Evolutionary conservation across 306 rosid species (phyloP).

Genomic region (Trichosanthes truncata): DNA sequence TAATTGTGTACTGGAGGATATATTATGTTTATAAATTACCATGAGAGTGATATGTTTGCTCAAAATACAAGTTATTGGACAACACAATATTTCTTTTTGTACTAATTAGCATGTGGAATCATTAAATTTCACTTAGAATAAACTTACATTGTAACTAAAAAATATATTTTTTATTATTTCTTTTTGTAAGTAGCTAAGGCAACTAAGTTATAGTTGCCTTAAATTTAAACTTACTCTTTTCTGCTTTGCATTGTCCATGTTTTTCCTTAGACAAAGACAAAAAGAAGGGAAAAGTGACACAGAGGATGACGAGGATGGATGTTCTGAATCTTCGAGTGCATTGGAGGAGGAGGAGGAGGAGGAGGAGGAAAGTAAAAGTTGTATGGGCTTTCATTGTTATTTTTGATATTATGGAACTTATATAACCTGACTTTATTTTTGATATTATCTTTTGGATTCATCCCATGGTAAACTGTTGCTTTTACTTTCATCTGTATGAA

Average conservation of each 20-base stretch:
- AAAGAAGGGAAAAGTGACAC: slow-evolving; percentile 33
- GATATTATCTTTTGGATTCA: neutral
- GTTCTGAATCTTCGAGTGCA: slow-evolving; percentile 25
- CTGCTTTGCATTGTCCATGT: neutral
- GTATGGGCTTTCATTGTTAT: neutral
- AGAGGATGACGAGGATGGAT: slow-evolving; percentile 22
- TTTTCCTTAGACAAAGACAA: slow-evolving; percentile 40
- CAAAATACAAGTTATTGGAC: neutral
- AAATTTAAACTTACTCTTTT: neutral
- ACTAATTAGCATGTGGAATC: neutral
- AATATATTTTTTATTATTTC: neutral
- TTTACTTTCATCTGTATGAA: neutral
- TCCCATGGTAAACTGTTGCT: neutral
- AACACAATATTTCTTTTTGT: neutral
- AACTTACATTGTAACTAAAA: neutral
- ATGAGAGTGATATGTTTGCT: neutral
- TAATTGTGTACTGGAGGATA: neutral
- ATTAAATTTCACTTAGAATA: neutral
- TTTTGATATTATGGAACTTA: neutral
- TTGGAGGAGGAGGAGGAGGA: slow-evolving; percentile 18
- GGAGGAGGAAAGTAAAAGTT: slow-evolving; percentile 37
- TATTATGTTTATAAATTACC: neutral
- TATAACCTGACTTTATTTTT: neutral
- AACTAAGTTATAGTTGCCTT: neutral
- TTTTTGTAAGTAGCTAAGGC: neutral